Evolutionary conservation across 345 rosid genomes (phyloP), one percentile per base, ranked within the genome.

Genomic region (Tarenaya hassleriana): DNA sequence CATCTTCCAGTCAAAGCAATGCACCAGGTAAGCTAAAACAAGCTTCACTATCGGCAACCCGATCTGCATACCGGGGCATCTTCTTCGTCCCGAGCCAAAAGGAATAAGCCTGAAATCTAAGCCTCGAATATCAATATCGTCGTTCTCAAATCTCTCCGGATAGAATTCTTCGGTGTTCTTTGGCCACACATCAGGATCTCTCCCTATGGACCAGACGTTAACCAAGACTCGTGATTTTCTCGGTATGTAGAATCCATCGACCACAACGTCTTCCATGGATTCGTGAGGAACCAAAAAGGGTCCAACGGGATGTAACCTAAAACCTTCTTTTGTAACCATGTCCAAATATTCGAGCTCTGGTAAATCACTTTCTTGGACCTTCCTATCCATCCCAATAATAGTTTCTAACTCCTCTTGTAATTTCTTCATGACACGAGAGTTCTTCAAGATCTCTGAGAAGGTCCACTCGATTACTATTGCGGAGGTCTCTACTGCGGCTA

Each of bases 381-480:
- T 58, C 41, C 48, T 50, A 9, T 62, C 34, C 57, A 59, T 40
- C 11, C 74, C 74, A 6, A 66, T 35, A 0, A 51, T 49, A 9
- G 10, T 31, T 8, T 66, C 50, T 1, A 73, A 17, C 48, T 73
- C 74, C 56, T 62, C 0, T 2, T 24, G 29, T 2, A 24, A 5
- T 5, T 24, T 24, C 5, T 5, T 24, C 29, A 24, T 24, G 29
- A 54, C 52, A 1, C 19, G 55, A 0, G 72, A 66, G 29, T 69
- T 47, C 35, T 66, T 62, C 12, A 58, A 4, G 7, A 69, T 31
- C 40, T 73, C 77, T 0, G 72, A 50, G 4, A 69, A 15, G 9
- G 43, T 62, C 77, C 77, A 73, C 10, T 61, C 74, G 2, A 61
- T 43, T 0, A 42, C 39, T 0, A 52, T 8, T 0, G 67, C 11